Conservation (phyloP, 768 basidiomycete species). For the Piloderma croceum region DNA sequence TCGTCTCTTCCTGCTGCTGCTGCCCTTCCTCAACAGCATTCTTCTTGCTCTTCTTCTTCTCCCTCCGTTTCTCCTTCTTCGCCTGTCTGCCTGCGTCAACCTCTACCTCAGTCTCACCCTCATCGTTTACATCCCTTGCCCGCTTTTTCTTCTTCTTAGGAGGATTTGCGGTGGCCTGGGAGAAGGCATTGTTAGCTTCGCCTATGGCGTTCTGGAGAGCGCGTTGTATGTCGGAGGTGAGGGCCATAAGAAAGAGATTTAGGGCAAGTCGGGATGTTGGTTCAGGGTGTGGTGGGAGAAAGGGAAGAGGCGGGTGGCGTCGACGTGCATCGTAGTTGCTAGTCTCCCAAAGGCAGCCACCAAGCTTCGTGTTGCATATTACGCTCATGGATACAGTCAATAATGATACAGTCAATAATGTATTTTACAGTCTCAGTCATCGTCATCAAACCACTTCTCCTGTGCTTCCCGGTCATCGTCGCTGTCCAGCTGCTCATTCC, state of each 20-base stretch:
- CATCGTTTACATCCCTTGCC: conserved; percentile 11
- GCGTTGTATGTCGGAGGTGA: conserved; percentile 42
- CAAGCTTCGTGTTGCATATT: conserved; percentile 8
- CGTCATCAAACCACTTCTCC: conserved; percentile 72
- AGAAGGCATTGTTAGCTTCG: conserved; percentile 37
- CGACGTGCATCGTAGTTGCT: background rate
- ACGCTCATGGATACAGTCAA: background rate
- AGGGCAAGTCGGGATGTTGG: conserved; percentile 37
- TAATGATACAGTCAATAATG: background rate
- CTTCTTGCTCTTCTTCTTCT: conserved; percentile 29
- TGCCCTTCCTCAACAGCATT: conserved; percentile 2
- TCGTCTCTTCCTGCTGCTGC: conserved; percentile 6
- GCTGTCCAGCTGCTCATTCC: conserved; percentile 64
- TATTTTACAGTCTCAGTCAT: conserved; percentile 30
- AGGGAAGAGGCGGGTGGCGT: conserved; percentile 9
- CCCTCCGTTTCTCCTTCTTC: conserved; percentile 8
- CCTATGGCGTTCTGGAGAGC: conserved; percentile 48
- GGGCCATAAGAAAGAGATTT: conserved; percentile 28
- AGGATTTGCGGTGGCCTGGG: conserved; percentile 18
- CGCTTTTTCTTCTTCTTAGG: conserved; percentile 33
- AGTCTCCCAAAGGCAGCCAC: conserved; percentile 3
- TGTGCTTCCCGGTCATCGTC: conserved; percentile 57
- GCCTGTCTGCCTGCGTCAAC: conserved; percentile 9
- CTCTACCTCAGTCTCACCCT: conserved; percentile 4
- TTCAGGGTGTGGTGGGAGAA: conserved; percentile 39